Evolutionary conservation across 2,329 filamentous ascomycete species (phyloP), one percentile per base, ranked within the genome.

Genomic region (Shiraia bambusicola): DNA sequence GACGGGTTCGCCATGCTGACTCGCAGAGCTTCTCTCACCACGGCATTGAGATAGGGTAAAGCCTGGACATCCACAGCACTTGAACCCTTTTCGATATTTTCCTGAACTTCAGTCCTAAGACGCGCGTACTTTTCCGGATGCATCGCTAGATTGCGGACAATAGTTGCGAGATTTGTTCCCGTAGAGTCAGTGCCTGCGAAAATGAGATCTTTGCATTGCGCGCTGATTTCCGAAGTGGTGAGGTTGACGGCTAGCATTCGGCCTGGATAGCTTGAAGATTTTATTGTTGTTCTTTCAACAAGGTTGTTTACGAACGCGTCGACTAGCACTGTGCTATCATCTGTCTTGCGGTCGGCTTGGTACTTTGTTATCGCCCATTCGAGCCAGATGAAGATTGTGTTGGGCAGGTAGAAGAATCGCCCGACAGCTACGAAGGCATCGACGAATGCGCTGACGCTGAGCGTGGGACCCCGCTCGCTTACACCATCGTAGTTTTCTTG

Each of bases 391-490:
- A 77, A 76, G 3, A 68, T 51, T 31, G 47, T 59, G 16, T 66
- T 72, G 1, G 75, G 75, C 1, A 81, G 55, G 49, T 78, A 78
- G 56, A 77, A 80, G 53, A 80, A 78, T 3, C 76, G 66, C 0
- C 77, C 76, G 6, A 80, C 73, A 4, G 73, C 76, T 2, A 81
- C 77, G 49, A 78, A 77, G 2, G 73, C 69, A 54, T 81, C 74
- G 10, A 82, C 77, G 52, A 80, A 80, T 0, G 32, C 69, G 69
- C n/a, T 75, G 67, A 40, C 70, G 69, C 45, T 77, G 45, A 48
- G 56, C 35, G 27, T 50, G 2, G 47, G 42, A 3, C 53, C 52
- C 13, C 40, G 46, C 52, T 76, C 75, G 2, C 61, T 55, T 3
- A 75, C 56, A 1, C 72, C 76, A 9, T 76, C 72, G 55, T 80